phyloP scores from a whole-genome alignment of 768 basidiomycete species.

The Hygrophorus pudorinus region DNA sequence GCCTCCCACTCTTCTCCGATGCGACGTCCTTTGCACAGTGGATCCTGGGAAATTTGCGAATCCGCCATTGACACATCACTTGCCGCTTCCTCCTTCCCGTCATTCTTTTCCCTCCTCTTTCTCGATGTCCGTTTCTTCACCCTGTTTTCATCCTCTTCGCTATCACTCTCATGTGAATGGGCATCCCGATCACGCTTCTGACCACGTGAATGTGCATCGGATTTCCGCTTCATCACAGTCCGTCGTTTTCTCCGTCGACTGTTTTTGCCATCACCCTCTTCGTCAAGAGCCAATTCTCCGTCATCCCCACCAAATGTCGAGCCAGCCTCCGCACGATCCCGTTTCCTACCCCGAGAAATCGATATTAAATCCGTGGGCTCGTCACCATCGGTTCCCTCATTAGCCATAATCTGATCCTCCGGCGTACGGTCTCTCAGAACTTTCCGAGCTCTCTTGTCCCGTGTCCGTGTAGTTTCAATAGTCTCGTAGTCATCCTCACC shows the following conservation, averaged over 20 bases:
- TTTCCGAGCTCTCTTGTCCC: constrained; percentile 50
- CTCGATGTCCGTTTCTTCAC: constrained; percentile 14
- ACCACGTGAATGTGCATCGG: constrained; percentile 38
- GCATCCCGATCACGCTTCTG: constrained; percentile 59
- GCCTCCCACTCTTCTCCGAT: constrained; percentile 73
- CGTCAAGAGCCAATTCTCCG: constrained; percentile 29
- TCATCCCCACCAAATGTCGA: constrained; percentile 63
- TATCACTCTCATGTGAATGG: constrained; percentile 36
- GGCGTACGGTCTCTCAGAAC: constrained; percentile 33
- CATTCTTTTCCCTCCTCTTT: constrained; percentile 48
- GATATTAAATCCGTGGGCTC: constrained; percentile 21
- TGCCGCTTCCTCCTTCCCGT: constrained; percentile 24
- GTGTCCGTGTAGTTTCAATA: constrained; percentile 22
- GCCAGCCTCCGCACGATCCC: constrained; percentile 64
- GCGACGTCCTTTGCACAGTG: constrained; percentile 43
- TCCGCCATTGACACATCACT: constrained; percentile 42
- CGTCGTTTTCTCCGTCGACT: constrained; percentile 42
- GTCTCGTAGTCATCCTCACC: constrained; percentile 34
- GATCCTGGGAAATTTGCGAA: constrained; percentile 32
- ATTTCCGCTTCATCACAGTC: constrained; percentile 37
- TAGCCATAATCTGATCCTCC: neutral
- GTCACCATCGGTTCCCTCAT: constrained; percentile 14
- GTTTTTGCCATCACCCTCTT: constrained; percentile 20
- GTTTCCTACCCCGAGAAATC: constrained; percentile 54
- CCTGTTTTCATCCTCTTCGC: constrained; percentile 15